phyloP scores from a whole-genome alignment of 164 flowering plant genomes.

The Sedum album region DNA sequence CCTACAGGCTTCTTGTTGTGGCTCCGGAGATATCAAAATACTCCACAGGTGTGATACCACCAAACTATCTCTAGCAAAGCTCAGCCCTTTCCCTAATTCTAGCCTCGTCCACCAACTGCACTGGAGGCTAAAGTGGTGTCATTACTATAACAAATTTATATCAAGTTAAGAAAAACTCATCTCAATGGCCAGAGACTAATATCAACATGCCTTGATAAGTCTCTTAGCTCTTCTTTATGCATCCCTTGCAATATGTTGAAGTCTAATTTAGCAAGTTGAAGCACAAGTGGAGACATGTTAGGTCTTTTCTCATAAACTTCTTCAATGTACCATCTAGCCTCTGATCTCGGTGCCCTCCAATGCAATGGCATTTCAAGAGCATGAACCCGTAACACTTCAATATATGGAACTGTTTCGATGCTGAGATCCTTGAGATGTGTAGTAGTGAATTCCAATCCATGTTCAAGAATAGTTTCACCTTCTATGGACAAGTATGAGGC shows the following conservation, averaged over 20 bases:
- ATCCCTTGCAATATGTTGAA: conserved; percentile 22
- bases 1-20: not conserved
- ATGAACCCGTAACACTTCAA: not conserved
- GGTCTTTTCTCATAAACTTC: not conserved
- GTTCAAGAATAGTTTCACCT: not conserved
- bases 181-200: too few species aligned
- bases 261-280: too few species aligned
- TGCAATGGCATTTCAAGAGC: conserved; percentile 3
- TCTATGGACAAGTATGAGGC: too few species aligned
- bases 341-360: too few species aligned
- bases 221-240: not conserved
- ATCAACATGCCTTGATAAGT: too few species aligned
- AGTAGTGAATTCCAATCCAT: not conserved
- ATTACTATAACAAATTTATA: too few species aligned
- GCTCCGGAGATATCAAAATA: not conserved
- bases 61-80: too few species aligned
- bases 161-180: too few species aligned
- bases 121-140: too few species aligned
- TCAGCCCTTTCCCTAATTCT: too few species aligned
- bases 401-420: too few species aligned
- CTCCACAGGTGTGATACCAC: conserved; percentile 14
- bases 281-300: not conserved
- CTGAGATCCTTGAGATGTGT: too few species aligned
- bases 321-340: conserved; percentile 1
- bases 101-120: conserved; percentile 7